These are phyloP conservation scores for Aspergillus sp. DNA, from an alignment of 2,329 filamentous ascomycete species.

Conservation along the genomic window DNA sequence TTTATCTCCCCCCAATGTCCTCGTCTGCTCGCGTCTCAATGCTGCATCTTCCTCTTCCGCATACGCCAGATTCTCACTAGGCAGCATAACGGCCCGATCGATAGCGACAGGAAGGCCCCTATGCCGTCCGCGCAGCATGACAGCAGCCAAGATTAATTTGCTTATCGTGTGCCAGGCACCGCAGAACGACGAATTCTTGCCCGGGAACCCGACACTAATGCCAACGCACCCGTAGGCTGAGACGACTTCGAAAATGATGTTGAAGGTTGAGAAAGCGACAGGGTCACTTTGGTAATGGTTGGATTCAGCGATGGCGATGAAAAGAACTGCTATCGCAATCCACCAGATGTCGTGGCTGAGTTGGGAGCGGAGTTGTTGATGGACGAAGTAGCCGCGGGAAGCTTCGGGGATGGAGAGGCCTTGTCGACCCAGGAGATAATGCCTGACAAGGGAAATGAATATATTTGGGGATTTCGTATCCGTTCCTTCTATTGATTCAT, in stretches of 20 bases:
- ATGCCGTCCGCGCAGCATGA: conserved; percentile 51
- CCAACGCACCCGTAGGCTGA: conserved; percentile 56
- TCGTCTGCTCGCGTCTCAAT: conserved; percentile 21
- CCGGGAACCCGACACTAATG: conserved; percentile 49
- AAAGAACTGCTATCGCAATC: conserved; percentile 52
- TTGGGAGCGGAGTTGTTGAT: conserved; percentile 55
- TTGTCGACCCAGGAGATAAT: conserved; percentile 18
- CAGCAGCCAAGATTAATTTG: conserved; percentile 51
- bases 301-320: conserved; percentile 55
- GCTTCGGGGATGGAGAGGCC: conserved; percentile 14
- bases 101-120: conserved; percentile 50
- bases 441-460: conserved; percentile 19
- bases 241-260: conserved; percentile 43
- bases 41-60: conserved; percentile 37
- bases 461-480: conserved; percentile 14
- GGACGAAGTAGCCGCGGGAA: conserved; percentile 43
- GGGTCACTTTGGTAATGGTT: conserved; percentile 47
- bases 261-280: conserved; percentile 50
- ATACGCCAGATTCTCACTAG: conserved; percentile 32
- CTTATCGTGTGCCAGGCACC: conserved; percentile 48
- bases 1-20: conserved; percentile 14
- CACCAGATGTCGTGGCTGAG: conserved; percentile 61
- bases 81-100: conserved; percentile 44
- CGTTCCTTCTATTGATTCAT: conserved; percentile 15
- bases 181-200: conserved; percentile 47